Conservation (phyloP, 2,329 filamentous ascomycete species). For the Plenodomus biglobosus region DNA sequence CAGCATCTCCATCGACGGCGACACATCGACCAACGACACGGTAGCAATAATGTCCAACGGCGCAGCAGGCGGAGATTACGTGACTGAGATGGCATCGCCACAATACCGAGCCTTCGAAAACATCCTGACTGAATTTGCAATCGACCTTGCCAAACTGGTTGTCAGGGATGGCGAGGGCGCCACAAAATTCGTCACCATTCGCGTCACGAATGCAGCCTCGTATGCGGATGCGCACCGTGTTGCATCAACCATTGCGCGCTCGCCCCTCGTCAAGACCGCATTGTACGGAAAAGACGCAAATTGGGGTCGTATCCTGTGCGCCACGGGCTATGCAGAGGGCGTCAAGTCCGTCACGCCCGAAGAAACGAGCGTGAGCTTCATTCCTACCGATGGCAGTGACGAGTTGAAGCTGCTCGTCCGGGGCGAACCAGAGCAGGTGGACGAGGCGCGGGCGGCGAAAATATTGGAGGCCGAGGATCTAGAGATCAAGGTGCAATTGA, state of each 20-base stretch:
- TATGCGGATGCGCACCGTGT: slow-evolving; percentile 74
- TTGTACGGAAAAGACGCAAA: slow-evolving; percentile 97
- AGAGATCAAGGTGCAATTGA: slow-evolving; percentile 74
- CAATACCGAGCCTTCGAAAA: slow-evolving; percentile 72
- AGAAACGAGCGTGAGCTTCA: slow-evolving; percentile 75
- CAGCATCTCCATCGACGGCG: slow-evolving; percentile 93
- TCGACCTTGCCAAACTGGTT: slow-evolving; percentile 85
- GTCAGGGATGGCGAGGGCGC: slow-evolving; percentile 96
- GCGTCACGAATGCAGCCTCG: slow-evolving; percentile 71
- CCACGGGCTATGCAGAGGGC: slow-evolving; percentile 77
- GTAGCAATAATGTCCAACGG: slow-evolving; percentile 94
- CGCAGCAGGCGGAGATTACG: slow-evolving; percentile 72
- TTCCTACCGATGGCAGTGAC: slow-evolving; percentile 73
- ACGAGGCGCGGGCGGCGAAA: slow-evolving; percentile 74
- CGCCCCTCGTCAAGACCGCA: slow-evolving; percentile 94
- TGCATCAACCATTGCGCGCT: slow-evolving; percentile 84
- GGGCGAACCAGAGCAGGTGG: slow-evolving; percentile 76
- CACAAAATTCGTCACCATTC: slow-evolving; percentile 96
- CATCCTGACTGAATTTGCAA: slow-evolving; percentile 75
- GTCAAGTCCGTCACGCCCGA: slow-evolving; percentile 67
- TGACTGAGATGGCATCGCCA: slow-evolving; percentile 56
- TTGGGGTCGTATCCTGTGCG: slow-evolving; percentile 96
- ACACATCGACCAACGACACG: slow-evolving; percentile 97
- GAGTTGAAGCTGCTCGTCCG: slow-evolving; percentile 76
- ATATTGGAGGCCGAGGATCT: slow-evolving; percentile 75